These are phyloP conservation scores for Cadophora gregata DNA, from an alignment of 2,329 filamentous ascomycete species.

Conservation along the genomic window DNA sequence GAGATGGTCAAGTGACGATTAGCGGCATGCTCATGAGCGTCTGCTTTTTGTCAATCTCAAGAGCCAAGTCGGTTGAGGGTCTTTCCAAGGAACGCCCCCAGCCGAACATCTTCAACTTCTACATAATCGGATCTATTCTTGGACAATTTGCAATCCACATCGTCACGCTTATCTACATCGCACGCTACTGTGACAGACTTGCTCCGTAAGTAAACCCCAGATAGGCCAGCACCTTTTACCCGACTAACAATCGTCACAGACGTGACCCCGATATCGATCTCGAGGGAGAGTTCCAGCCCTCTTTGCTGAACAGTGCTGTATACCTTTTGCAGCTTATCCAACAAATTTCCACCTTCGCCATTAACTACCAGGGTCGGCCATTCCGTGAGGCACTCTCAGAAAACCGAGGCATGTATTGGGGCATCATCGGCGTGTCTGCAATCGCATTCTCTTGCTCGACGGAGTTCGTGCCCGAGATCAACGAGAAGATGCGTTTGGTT, in stretches of 20 bases:
- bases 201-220: slow-evolving; percentile 76
- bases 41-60: slow-evolving; percentile 98
- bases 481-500: slow-evolving; percentile 89
- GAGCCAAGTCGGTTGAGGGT: slow-evolving; percentile 92
- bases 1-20: slow-evolving; percentile 97
- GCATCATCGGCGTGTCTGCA: slow-evolving; percentile 85
- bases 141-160: slow-evolving; percentile 98
- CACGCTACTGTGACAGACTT: slow-evolving; percentile 82
- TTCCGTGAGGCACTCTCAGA: slow-evolving; percentile 85
- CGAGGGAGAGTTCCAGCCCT: slow-evolving; percentile 92
- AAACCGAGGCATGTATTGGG: slow-evolving; percentile 98
- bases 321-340: slow-evolving; percentile 98
- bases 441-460: slow-evolving; percentile 95
- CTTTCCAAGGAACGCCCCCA: slow-evolving; percentile 97
- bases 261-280: slow-evolving; percentile 76
- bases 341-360: slow-evolving; percentile 97
- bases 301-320: slow-evolving; percentile 93
- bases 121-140: slow-evolving; percentile 97
- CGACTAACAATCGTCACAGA: slow-evolving; percentile 46
- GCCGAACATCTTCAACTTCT: slow-evolving; percentile 98
- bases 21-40: slow-evolving; percentile 99
- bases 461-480: slow-evolving; percentile 94
- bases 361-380: slow-evolving; percentile 98
- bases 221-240: not conserved
- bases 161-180: slow-evolving; percentile 90